A percentile compares a stretch with the other conserved stretches of the same genome.
Conservation (phyloP, 371 early-diverging fungal species). For the Zopfochytrium polystomum region DNA sequence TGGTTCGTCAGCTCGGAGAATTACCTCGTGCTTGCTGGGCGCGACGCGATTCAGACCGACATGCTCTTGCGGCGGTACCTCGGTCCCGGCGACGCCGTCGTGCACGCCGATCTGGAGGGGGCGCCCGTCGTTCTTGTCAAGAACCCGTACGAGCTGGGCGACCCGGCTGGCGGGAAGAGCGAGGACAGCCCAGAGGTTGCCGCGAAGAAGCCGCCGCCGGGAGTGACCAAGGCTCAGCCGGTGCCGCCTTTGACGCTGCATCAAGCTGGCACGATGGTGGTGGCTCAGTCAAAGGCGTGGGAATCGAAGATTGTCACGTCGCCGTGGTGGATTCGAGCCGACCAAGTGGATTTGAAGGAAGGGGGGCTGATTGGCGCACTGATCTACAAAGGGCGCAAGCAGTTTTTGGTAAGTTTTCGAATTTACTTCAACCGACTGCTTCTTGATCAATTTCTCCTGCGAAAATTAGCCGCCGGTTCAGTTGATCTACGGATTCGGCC, state of each 20-base stretch:
- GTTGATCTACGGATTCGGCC: slow-evolving; percentile 95
- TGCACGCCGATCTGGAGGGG: slow-evolving; percentile 96
- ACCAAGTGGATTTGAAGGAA: slow-evolving; percentile 94
- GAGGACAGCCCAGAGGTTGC: too few species aligned
- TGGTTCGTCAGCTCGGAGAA: slow-evolving; percentile 98
- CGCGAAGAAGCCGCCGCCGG: slow-evolving; percentile 7
- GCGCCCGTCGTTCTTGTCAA: slow-evolving; percentile 93
- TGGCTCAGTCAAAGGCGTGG: slow-evolving; percentile 97
- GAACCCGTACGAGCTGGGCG: slow-evolving; percentile 61
- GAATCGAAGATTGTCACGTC: slow-evolving; percentile 92
- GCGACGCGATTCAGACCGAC: slow-evolving; percentile 97
- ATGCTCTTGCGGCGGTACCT: slow-evolving; percentile 62
- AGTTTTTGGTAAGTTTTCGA: slow-evolving; percentile 49
- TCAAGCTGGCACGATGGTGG: slow-evolving; percentile 96
- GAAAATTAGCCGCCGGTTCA: slow-evolving; percentile 74
- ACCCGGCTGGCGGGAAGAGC: too few species aligned
- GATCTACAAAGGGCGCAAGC: slow-evolving; percentile 91
- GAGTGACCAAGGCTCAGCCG: slow-evolving; percentile 25
- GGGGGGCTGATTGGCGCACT: slow-evolving; percentile 69
- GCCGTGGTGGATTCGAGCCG: slow-evolving; percentile 94
- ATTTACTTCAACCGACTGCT: too few species aligned
- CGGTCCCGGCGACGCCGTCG: slow-evolving; percentile 78
- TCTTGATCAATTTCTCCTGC: not conserved
- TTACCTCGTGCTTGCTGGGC: slow-evolving; percentile 93
- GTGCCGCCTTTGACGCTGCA: slow-evolving; percentile 87